Conservation (phyloP, 2,329 filamentous ascomycete genomes). For the Pseudogymnoascus sp. region DNA sequence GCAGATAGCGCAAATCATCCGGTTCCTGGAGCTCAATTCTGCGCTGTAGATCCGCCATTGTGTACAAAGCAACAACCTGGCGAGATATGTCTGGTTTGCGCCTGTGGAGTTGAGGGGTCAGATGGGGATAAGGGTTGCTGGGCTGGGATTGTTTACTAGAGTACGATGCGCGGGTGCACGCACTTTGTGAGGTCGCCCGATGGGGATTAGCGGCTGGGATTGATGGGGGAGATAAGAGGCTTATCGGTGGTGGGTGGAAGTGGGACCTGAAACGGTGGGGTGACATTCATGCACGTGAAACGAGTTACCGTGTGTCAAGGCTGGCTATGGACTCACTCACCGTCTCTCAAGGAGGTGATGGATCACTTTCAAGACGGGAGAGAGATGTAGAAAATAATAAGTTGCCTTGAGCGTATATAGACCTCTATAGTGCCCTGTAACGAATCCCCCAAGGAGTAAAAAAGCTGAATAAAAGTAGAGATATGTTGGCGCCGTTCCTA, state of each 20-base stretch:
- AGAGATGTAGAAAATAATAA: background rate
- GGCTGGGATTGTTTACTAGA: background rate
- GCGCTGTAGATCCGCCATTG: constrained; percentile 47
- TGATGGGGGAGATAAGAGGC: background rate
- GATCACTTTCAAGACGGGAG: background rate
- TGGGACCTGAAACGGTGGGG: background rate
- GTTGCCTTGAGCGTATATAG: background rate
- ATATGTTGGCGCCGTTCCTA: background rate
- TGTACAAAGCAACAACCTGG: no score
- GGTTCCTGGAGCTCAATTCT: constrained; percentile 74
- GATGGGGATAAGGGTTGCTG: background rate
- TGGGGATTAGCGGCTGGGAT: background rate
- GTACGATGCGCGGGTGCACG: background rate
- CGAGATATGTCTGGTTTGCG: no score
- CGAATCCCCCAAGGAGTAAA: background rate
- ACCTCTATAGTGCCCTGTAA: background rate
- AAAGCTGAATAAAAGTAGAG: background rate
- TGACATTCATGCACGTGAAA: background rate
- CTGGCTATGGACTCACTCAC: background rate
- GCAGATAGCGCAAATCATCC: constrained; percentile 63
- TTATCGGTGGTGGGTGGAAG: background rate
- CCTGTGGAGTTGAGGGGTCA: no score
- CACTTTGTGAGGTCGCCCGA: background rate
- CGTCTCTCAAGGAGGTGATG: background rate
- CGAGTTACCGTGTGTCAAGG: background rate